These are phyloP conservation scores for Pleurotus cornucopiae DNA, from an alignment of 768 basidiomycete genomes.

Conservation along the genomic window DNA sequence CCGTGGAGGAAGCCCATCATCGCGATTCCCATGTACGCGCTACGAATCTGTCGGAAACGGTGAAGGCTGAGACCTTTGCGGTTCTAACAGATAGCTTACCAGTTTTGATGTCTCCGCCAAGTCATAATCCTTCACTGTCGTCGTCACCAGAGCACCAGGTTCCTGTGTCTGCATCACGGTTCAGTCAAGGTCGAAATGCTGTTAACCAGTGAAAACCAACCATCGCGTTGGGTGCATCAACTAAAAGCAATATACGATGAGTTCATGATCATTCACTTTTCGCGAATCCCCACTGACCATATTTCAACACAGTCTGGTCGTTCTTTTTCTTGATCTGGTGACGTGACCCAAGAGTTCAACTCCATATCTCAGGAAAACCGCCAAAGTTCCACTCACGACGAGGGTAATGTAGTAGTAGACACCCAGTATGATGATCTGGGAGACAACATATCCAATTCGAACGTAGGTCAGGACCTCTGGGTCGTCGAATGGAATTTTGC, in stretches of 20 bases:
- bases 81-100: slow-evolving; percentile 31
- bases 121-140: slow-evolving; percentile 93
- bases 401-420: slow-evolving; percentile 79
- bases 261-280: not conserved
- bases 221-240: slow-evolving; percentile 75
- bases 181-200: not conserved
- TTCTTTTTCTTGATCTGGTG: slow-evolving; percentile 89
- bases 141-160: slow-evolving; percentile 76
- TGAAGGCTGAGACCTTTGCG: too few relatives aligned
- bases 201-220: slow-evolving; percentile 33
- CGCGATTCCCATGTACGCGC: slow-evolving; percentile 68
- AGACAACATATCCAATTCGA: slow-evolving; percentile 75
- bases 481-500: slow-evolving; percentile 88
- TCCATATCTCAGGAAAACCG: not conserved
- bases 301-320: slow-evolving; percentile 94
- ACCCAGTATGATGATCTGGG: slow-evolving; percentile 67
- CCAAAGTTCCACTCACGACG: slow-evolving; percentile 44
- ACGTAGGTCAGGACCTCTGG: slow-evolving; percentile 78
- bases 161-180: slow-evolving; percentile 44
- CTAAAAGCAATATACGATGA: slow-evolving; percentile 27
- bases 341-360: slow-evolving; percentile 8
- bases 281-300: slow-evolving; percentile 50
- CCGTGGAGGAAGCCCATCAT: slow-evolving; percentile 93
- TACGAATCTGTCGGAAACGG: slow-evolving; percentile 42
- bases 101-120: slow-evolving; percentile 82